These are phyloP conservation scores for Sarcodon aspratus DNA, from an alignment of 768 basidiomycete species.

Conservation along the genomic window DNA sequence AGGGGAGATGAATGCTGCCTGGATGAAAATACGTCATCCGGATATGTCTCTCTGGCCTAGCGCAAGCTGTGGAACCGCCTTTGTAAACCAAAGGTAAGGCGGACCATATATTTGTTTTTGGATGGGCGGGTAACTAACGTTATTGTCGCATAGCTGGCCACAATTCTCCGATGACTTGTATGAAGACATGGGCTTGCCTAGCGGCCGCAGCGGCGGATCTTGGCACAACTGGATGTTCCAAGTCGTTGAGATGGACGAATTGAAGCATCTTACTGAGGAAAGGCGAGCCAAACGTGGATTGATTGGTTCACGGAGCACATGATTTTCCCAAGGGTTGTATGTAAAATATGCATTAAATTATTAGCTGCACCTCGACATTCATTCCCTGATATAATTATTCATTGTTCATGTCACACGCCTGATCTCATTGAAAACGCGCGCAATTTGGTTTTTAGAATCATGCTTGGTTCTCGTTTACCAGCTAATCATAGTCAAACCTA, in stretches of 20 bases:
- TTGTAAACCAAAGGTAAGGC: slow-evolving; percentile 44
- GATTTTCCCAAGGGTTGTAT: too few relatives aligned
- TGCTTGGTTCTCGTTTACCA: too few relatives aligned
- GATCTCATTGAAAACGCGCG: too few relatives aligned
- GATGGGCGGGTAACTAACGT: neutral
- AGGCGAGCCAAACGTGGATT: slow-evolving; percentile 20
- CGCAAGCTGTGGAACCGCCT: slow-evolving; percentile 36
- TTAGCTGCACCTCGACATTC: too few relatives aligned
- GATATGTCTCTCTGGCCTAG: slow-evolving; percentile 36
- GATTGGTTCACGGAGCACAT: too few relatives aligned
- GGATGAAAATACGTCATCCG: slow-evolving; percentile 46
- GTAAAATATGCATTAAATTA: too few relatives aligned
- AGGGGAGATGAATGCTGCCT: slow-evolving; percentile 34
- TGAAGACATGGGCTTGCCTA: slow-evolving; percentile 45
- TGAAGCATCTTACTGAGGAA: slow-evolving; percentile 35
- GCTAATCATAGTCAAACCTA: too few relatives aligned
- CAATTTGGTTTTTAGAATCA: too few relatives aligned
- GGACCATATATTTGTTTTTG: neutral
- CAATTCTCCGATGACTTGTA: slow-evolving; percentile 45
- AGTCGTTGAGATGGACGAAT: slow-evolving; percentile 35
- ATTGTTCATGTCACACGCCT: too few relatives aligned
- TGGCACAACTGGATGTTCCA: slow-evolving; percentile 60
- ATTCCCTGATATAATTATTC: too few relatives aligned
- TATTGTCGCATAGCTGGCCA: slow-evolving; percentile 37
- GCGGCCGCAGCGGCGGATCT: slow-evolving; percentile 46